Conservation (phyloP, 75 land plant species). For the Picea glauca region DNA sequence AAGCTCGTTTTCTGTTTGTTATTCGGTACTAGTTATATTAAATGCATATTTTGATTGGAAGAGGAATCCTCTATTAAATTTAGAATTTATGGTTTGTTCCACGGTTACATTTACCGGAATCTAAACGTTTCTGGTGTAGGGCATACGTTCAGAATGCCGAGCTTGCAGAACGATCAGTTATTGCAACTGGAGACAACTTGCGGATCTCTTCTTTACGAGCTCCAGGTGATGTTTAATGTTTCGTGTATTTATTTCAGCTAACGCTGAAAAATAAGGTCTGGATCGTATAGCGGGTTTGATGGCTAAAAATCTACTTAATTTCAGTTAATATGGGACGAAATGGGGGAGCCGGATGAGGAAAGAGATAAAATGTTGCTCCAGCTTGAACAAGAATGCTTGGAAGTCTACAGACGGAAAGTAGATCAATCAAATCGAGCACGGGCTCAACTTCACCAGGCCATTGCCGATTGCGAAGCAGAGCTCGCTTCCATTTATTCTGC, state of each 20-base stretch:
- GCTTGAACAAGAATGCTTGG: slow-evolving; percentile 87
- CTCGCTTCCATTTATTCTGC: slow-evolving; percentile 74
- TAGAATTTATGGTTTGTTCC: too few relatives aligned
- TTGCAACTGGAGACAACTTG: slow-evolving; percentile 72
- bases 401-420: slow-evolving; percentile 91
- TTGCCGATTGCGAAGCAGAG: slow-evolving; percentile 87
- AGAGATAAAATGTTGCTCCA: slow-evolving; percentile 87
- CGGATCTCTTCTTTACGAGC: slow-evolving; percentile 74
- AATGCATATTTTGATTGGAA: too few relatives aligned
- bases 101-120: too few relatives aligned
- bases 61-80: too few relatives aligned
- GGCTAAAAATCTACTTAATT: slow-evolving; percentile 5
- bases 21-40: too few relatives aligned
- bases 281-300: background rate
- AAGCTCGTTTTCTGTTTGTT: too few relatives aligned
- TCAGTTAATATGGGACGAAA: slow-evolving; percentile 97
- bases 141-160: slow-evolving; percentile 15
- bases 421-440: slow-evolving; percentile 70
- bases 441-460: slow-evolving; percentile 72
- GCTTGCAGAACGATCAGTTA: slow-evolving; percentile 28
- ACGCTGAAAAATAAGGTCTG: background rate
- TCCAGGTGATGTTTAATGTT: slow-evolving; percentile 44
- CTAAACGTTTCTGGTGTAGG: too few relatives aligned
- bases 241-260: background rate
- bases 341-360: slow-evolving; percentile 81